A percentile compares a stretch with the other conserved stretches of the same genome.
These are phyloP conservation scores for Ophiostoma novo-ulmi DNA, from an alignment of 2,329 filamentous ascomycete genomes.

Conservation along the genomic window DNA sequence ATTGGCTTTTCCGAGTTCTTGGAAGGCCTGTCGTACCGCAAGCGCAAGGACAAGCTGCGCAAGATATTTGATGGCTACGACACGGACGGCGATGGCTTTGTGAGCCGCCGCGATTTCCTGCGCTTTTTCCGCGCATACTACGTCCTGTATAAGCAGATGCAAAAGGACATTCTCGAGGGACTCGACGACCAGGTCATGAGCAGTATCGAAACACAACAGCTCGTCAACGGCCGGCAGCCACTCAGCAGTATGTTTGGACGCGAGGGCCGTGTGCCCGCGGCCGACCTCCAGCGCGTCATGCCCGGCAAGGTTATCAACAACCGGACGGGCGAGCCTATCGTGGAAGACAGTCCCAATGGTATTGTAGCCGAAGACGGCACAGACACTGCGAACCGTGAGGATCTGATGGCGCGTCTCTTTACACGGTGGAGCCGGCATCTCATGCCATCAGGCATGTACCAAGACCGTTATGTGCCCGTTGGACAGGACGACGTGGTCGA, in stretches of 20 bases:
- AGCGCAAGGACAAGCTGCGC: slow-evolving; percentile 34
- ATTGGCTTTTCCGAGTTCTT: slow-evolving; percentile 93
- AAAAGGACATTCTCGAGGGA: slow-evolving; percentile 72
- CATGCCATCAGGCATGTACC: slow-evolving; percentile 8
- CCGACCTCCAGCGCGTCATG: slow-evolving; percentile 55
- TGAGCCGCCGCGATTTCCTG: slow-evolving; percentile 80
- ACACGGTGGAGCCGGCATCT: slow-evolving; percentile 28
- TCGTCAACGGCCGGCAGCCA: slow-evolving; percentile 69
- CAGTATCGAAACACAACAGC: slow-evolving; percentile 68
- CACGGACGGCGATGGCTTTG: slow-evolving; percentile 78
- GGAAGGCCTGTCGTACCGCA: slow-evolving; percentile 68
- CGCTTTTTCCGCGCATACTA: slow-evolving; percentile 92
- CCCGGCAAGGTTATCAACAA: slow-evolving; percentile 61
- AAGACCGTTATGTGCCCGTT: slow-evolving; percentile 10
- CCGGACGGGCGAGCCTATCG: slow-evolving; percentile 56
- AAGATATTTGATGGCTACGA: slow-evolving; percentile 71
- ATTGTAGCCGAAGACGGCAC: slow-evolving; percentile 56
- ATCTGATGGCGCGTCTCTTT: slow-evolving; percentile 39
- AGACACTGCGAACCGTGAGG: slow-evolving; percentile 38
- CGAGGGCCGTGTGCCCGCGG: slow-evolving; percentile 61
- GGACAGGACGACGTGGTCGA: slow-evolving; percentile 16
- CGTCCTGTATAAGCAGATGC: slow-evolving; percentile 81
- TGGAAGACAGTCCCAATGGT: slow-evolving; percentile 53
- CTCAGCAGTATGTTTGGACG: slow-evolving; percentile 70
- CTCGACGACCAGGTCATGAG: slow-evolving; percentile 73